Conservation (phyloP, 140 eudicot species). For the Flaveria floridana region DNA sequence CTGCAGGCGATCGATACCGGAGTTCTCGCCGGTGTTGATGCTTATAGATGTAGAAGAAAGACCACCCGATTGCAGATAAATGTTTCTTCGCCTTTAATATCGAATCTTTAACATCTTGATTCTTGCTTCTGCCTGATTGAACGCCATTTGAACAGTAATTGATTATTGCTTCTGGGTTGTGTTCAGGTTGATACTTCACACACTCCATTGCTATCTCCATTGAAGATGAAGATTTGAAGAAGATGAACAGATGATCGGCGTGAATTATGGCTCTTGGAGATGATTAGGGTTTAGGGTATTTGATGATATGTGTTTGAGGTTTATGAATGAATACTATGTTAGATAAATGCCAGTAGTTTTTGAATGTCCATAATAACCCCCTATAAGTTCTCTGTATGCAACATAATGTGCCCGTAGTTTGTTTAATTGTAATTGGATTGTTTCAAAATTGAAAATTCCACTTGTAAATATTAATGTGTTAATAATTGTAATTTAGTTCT, state of each 20-base stretch:
- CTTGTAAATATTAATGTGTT: too few relatives aligned
- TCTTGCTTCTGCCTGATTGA: constrained; percentile 13
- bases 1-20: constrained; percentile 30
- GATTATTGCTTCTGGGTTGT: constrained; percentile 4
- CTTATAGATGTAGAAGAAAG: constrained; percentile 18
- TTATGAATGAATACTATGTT: not conserved
- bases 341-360: not conserved
- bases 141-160: not conserved
- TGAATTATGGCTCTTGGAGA: not conserved
- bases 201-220: not conserved
- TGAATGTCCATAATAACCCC: not conserved
- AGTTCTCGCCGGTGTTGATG: constrained; percentile 22
- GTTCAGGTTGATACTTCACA: constrained; percentile 16
- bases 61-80: constrained; percentile 35
- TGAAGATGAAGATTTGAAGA: not conserved
- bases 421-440: too few relatives aligned
- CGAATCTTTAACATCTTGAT: constrained; percentile 8
- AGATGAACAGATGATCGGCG: not conserved
- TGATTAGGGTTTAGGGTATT: constrained; percentile 26
- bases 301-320: not conserved
- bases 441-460: too few relatives aligned
- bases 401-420: not conserved
- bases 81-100: constrained; percentile 26
- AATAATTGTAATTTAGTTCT: too few relatives aligned
- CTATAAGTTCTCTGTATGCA: not conserved